A percentile compares a stretch with the other conserved stretches of the same genome.
Conservation (phyloP, 129 eudicot genomes). For the Helianthus annuus region HanXRQr2.0-SUNRISE NC_035433.2:126910473-126910972, state of each 20-base stretch:
- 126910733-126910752: conserved; percentile 88
- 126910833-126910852: background rate
- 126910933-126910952: too few species aligned
- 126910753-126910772: conserved; percentile 96
- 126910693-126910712: conserved; percentile 83
- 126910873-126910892: background rate
- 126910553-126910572: conserved; percentile 86
- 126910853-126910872: background rate
- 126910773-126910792: conserved; percentile 15
- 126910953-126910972: too few species aligned
- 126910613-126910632: conserved; percentile 78
- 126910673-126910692: conserved; percentile 86
- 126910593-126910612: conserved; percentile 76
- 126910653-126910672: conserved; percentile 75
- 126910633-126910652: conserved; percentile 93
- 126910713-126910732: conserved; percentile 97
- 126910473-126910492: background rate
- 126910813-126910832: conserved; percentile 7
- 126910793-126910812: background rate
- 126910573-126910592: conserved; percentile 71
- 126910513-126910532: conserved; percentile 50
- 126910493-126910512: background rate
- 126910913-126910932: too few species aligned
- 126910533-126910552: conserved; percentile 87
- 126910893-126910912: background rate